A percentile compares a stretch with the other conserved stretches of the same genome.
phyloP scores from a whole-genome alignment of 176 grass and related monocot species.

The Saccharum officinarum region DNA sequence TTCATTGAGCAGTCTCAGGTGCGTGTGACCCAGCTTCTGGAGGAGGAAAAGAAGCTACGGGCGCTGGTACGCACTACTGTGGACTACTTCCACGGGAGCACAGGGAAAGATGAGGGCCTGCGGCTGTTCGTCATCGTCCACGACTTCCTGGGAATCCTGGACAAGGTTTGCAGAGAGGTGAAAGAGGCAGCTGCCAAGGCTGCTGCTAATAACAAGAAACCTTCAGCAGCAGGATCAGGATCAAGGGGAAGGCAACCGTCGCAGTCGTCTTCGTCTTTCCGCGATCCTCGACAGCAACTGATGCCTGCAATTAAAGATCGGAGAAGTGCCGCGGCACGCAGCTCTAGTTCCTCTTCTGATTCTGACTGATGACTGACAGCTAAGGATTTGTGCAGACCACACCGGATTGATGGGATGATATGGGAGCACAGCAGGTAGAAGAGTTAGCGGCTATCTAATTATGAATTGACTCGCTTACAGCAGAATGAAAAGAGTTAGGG shows the following conservation, averaged over 20 bases:
- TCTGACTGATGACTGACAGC: slow-evolving; percentile 19
- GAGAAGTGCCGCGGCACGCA: slow-evolving; percentile 15
- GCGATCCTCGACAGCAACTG: slow-evolving; percentile 61
- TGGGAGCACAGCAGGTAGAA: slow-evolving; percentile 3
- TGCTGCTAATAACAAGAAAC: slow-evolving; percentile 32
- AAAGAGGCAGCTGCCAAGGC: slow-evolving; percentile 46
- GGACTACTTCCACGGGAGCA: slow-evolving; percentile 84
- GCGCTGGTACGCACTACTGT: slow-evolving; percentile 61
- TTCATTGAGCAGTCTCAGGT: slow-evolving; percentile 63
- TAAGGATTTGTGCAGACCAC: not conserved
- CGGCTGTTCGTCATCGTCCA: slow-evolving; percentile 74
- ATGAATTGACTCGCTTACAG: not conserved
- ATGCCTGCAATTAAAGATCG: slow-evolving; percentile 60
- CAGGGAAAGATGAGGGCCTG: slow-evolving; percentile 77
- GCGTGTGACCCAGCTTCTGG: slow-evolving; percentile 52
- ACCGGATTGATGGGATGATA: not conserved
- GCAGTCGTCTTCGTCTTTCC: slow-evolving; percentile 22
- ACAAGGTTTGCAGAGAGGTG: slow-evolving; percentile 84
- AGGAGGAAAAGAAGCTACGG: slow-evolving; percentile 77
- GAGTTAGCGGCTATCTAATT: slow-evolving; percentile 3
- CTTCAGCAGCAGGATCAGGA: slow-evolving; percentile 8
- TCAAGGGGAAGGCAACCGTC: slow-evolving; percentile 25
- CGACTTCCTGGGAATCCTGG: slow-evolving; percentile 72
- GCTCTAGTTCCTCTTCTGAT: slow-evolving; percentile 53
- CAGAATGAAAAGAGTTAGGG: slow-evolving; percentile 3